Base-by-base conservation (phyloP, 208 protist genomes). In the Porcisia deanei region DNA sequence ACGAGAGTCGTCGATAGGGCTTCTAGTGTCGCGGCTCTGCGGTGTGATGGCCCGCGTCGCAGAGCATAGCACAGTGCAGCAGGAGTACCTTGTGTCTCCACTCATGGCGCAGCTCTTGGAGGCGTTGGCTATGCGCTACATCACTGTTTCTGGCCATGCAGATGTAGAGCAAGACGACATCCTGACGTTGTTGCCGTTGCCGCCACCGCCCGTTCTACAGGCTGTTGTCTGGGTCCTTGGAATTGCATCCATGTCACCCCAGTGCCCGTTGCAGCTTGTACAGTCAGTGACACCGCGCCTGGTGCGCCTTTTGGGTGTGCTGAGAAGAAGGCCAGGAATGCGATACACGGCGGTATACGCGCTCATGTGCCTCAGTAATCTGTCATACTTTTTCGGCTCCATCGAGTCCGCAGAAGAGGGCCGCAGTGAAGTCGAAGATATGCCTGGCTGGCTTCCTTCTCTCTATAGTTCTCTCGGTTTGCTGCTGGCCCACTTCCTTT, bases 301-400 rank as follows among this genome's bases (percentile, higher is more conserved):
- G 41, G 84, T 86, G 47, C 67, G 73, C 5, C 80, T 92, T 49
- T 67, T 95, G 67, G 79, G 87, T 75, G 78, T 84, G 4, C 72
- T 93, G 39, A 83, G 86, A 25, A 59, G 79, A 55, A 61, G 5
- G 16, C 64, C 82, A 30, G 59, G 65, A 14, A 88, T 78, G 68
- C 84, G 81, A 30, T 70, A 87, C 30, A 90, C 88, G 1, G 82
- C 81, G 22, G 76, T 96, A 25, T 92, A 93, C 77, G 85, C 88
- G 8, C 84, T 96, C 60, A 96, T 96, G 91, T 89, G 84, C 58
- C 68, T 96, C 41, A 93, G 89, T 74, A 96, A 96, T 67, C 83
- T 96, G 54, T 94, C 89, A 22, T 96, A 85, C 75, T 94, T 90
- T 63, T 96, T 94, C 73, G 75, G 77, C 73, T 71, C 81, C 43